These are phyloP conservation scores for Canavalia ensiformis DNA, from an alignment of 306 rosid species.

Conservation along the genomic window DNA sequence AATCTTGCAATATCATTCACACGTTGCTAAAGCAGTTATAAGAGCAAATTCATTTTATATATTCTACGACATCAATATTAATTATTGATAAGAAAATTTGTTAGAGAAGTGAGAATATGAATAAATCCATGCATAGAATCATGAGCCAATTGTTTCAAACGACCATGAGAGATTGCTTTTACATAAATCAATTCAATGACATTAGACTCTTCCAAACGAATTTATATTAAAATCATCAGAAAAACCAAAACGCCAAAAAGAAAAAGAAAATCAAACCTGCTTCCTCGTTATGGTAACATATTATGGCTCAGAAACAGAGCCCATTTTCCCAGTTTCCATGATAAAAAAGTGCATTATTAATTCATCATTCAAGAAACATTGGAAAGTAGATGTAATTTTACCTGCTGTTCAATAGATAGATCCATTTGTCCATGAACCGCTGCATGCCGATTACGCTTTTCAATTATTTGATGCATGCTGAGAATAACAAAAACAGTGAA, in stretches of 20 bases:
- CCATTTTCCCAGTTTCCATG: background rate
- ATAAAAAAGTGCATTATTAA: background rate
- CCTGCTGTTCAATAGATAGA: slow-evolving; percentile 35
- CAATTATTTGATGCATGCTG: slow-evolving; percentile 40
- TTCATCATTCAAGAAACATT: background rate
- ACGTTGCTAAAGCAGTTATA: background rate
- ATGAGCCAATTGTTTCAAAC: background rate
- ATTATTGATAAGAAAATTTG: background rate
- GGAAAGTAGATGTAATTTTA: background rate
- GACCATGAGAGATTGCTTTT: background rate
- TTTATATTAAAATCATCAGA: background rate
- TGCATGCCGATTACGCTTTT: slow-evolving; percentile 40
- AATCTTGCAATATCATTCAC: background rate
- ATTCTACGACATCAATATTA: background rate
- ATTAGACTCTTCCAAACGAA: background rate
- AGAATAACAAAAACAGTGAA: slow-evolving; percentile 1
- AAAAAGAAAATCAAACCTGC: background rate
- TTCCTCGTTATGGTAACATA: background rate
- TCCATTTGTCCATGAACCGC: background rate
- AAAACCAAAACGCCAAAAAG: background rate
- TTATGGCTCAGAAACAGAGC: background rate
- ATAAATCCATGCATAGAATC: background rate
- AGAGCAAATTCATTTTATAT: background rate
- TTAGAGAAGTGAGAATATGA: background rate
- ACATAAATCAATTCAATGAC: slow-evolving; percentile 2